Evolutionary conservation across 1,139 yeast species (phyloP).

Genomic region (Insectozyma bohioensis): DNA sequence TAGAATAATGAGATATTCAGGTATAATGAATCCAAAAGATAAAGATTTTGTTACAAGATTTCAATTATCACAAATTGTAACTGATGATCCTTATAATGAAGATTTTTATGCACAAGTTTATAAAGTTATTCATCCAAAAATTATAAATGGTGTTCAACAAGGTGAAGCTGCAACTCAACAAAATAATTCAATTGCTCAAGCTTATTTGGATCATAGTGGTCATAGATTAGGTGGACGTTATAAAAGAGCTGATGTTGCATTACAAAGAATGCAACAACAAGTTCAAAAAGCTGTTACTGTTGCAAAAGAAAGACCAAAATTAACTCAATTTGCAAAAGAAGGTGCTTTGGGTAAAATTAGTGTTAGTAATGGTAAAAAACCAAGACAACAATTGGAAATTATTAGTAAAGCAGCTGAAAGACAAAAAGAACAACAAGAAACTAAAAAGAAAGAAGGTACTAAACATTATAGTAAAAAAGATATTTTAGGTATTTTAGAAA

Average conservation of each 20-base stretch:
- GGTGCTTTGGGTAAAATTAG: constrained; percentile 92
- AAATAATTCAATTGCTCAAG: constrained; percentile 79
- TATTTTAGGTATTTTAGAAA: constrained; percentile 63
- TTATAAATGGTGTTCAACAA: constrained; percentile 44
- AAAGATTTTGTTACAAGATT: constrained; percentile 93
- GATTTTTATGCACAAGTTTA: constrained; percentile 95
- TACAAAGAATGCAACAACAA: constrained; percentile 98
- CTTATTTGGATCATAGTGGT: constrained; percentile 92
- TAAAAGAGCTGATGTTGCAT: constrained; percentile 89
- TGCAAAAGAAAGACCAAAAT: constrained; percentile 86
- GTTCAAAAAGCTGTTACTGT: constrained; percentile 95
- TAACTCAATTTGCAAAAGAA: constrained; percentile 69
- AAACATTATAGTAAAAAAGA: constrained; percentile 43
- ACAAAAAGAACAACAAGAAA: constrained; percentile 35
- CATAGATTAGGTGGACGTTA: constrained; percentile 87
- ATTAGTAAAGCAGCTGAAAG: constrained; percentile 55
- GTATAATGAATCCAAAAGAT: constrained; percentile 95
- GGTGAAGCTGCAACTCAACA: constrained; percentile 18
- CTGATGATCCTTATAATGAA: constrained; percentile 96
- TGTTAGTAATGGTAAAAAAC: constrained; percentile 78
- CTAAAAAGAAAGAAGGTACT: constrained; percentile 19
- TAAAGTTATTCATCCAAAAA: constrained; percentile 72
- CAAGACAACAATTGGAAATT: constrained; percentile 83
- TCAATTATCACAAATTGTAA: constrained; percentile 92
- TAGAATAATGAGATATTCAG: constrained; percentile 78